Base-by-base conservation (phyloP, 305 asterid genomes). In the Plantago rigida region DNA sequence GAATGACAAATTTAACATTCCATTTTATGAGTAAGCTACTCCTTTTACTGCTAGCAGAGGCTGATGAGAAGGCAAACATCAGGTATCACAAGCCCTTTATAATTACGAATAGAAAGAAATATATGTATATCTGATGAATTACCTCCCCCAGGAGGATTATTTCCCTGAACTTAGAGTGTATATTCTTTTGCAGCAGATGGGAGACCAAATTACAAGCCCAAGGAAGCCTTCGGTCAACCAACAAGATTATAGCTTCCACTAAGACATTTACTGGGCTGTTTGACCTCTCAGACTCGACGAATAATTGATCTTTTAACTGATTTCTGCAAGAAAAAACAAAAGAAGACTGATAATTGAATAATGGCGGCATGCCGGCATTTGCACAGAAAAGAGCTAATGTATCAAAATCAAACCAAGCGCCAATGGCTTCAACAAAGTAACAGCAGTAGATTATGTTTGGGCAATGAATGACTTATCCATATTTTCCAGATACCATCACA, bases 121-220 rank as follows among this genome's bases (percentile, higher is more conserved):
- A 4, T 28, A 15, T 64, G 14, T 28, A 62, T 60, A 74, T 58
- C 49, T 12, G 42, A 44, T 67, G 51, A 62, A 46, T 66, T 80
- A 89, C 99, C 97, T 89, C 79, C 67, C 77, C 82, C 68, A 79
- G 56, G 71, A 84, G 69, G 75, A 92, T 72, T 64, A 87, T 73
- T 72, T 85, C 94, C 78, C 94, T 82, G 73, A 89, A 79, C 82
- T 84, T 73, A 59, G 80, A 71, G 70, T 77, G 82, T 74, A 88
- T 69, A 71, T 89, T 83, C 73, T 73, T 83, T 61, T 78, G 78
- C 48, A 82, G 69, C 70, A 92, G 76, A 79, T 78, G 79, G 76
- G 82, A 75, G 70, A 83, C 81, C 71, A 82, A 75, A 65, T 66
- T 82, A 78, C 95, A 89, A 62, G 89, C 83, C 99, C 99, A 92